These are phyloP conservation scores for Penicillium silybi DNA, from an alignment of 495 filamentous ascomycete species.

Conservation along the genomic window DNA sequence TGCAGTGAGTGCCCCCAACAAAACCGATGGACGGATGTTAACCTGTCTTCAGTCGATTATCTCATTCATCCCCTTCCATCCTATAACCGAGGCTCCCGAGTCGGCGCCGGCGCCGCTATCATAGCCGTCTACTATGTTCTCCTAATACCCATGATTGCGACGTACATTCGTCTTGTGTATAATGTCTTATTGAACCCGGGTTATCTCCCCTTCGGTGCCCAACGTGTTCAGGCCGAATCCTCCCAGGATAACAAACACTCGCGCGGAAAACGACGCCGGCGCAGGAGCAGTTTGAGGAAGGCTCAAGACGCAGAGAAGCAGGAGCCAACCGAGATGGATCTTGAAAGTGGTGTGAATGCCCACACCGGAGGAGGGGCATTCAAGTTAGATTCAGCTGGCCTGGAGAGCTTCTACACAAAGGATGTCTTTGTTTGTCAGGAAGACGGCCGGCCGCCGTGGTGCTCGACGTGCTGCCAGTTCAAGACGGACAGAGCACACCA, in stretches of 20 bases:
- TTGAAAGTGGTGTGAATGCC: constrained; percentile 21
- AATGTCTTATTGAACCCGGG: constrained; percentile 65
- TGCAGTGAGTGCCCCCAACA: constrained; percentile 43
- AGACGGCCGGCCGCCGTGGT: constrained; percentile 79
- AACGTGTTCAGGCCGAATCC: constrained; percentile 16
- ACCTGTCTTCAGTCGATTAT: constrained; percentile 51
- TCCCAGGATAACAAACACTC: constrained; percentile 10
- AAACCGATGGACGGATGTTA: neutral
- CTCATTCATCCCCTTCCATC: constrained; percentile 52
- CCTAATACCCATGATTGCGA: constrained; percentile 57
- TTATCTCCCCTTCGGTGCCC: constrained; percentile 57
- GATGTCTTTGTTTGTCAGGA: constrained; percentile 77
- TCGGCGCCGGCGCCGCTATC: constrained; percentile 61
- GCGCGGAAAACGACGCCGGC: constrained; percentile 16
- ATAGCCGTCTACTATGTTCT: constrained; percentile 68
- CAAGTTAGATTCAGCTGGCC: constrained; percentile 25
- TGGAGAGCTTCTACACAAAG: constrained; percentile 66
- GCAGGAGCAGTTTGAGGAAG: constrained; percentile 11
- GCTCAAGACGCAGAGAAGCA: constrained; percentile 21
- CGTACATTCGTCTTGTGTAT: constrained; percentile 65
- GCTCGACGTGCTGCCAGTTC: constrained; percentile 71
- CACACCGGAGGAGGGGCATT: constrained; percentile 20
- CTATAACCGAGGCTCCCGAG: constrained; percentile 34
- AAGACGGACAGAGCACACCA: constrained; percentile 85
- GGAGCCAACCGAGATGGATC: constrained; percentile 18